Conservation (phyloP, 2,329 filamentous ascomycete genomes). For the Sclerotiophoma versabilis region DNA sequence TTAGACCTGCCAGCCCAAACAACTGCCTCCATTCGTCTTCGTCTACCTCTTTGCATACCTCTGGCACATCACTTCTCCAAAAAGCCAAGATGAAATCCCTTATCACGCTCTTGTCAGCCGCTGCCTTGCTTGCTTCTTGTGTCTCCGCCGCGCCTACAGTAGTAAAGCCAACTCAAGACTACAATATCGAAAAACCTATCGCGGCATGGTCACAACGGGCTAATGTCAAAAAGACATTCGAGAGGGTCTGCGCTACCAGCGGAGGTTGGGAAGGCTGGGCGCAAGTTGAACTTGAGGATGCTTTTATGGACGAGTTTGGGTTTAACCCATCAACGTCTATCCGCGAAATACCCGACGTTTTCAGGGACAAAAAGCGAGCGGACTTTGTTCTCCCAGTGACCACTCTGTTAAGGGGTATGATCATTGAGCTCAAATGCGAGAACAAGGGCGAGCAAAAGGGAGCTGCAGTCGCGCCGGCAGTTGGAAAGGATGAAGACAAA, state of each 20-base stretch:
- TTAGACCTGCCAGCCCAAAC: too few species aligned
- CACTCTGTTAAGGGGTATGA: not conserved
- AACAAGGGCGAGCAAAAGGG: not conserved
- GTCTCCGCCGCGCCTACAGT: not conserved
- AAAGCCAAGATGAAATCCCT: slow-evolving; percentile 6
- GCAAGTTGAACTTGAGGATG: not conserved
- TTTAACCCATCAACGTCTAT: not conserved
- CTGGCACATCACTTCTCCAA: not conserved
- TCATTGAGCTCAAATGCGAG: slow-evolving; percentile 12
- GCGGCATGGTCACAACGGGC: not conserved
- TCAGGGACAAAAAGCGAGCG: not conserved
- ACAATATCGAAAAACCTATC: not conserved
- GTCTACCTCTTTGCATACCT: too few species aligned
- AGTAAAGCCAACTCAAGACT: not conserved
- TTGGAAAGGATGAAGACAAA: not conserved
- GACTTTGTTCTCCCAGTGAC: slow-evolving; percentile 7
- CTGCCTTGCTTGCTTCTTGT: slow-evolving; percentile 4
- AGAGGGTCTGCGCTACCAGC: not conserved
- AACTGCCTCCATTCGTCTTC: too few species aligned
- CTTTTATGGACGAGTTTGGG: not conserved
- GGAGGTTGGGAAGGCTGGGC: not conserved
- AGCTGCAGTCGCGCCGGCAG: not conserved
- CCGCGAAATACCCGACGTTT: not conserved
- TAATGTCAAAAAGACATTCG: not conserved
- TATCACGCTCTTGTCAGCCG: slow-evolving; percentile 2